phyloP scores from a whole-genome alignment of 129 eudicot genomes.

The Flaveria sonorensis region DNA sequence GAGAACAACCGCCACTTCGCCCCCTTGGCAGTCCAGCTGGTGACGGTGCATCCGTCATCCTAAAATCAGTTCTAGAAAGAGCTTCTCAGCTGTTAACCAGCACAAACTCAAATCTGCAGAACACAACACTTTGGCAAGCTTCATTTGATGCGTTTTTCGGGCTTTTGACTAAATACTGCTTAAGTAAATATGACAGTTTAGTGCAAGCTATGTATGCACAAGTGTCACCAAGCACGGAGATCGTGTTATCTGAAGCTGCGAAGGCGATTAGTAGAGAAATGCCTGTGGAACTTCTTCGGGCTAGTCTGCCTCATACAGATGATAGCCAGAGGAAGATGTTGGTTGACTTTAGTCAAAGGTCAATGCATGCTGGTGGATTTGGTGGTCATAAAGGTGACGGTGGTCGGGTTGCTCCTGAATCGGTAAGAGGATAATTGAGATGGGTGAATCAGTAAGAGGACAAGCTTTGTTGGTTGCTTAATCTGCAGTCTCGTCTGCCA shows the following conservation, averaged over 20 bases:
- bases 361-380: constrained; percentile 75
- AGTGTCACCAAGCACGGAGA: constrained; percentile 44
- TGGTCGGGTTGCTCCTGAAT: constrained; percentile 71
- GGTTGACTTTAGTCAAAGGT: constrained; percentile 70
- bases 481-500: constrained; percentile 27
- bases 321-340: constrained; percentile 76
- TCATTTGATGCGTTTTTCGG: constrained; percentile 85
- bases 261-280: constrained; percentile 72
- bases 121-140: constrained; percentile 91
- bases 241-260: constrained; percentile 63
- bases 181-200: constrained; percentile 75
- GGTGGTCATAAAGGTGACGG: constrained; percentile 63
- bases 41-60: constrained; percentile 74
- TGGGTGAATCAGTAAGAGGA: constrained; percentile 60
- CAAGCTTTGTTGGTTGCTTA: constrained; percentile 14
- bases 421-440: constrained; percentile 56
- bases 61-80: constrained; percentile 75
- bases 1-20: constrained; percentile 96
- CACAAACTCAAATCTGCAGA: constrained; percentile 44
- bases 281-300: constrained; percentile 94
- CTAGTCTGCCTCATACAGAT: constrained; percentile 93
- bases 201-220: constrained; percentile 67
- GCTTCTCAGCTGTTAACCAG: constrained; percentile 52
- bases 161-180: constrained; percentile 80
- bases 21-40: constrained; percentile 91